Evolutionary conservation across 2,329 filamentous ascomycete species (phyloP), one percentile per base, ranked within the genome.

Genomic region (Westerdykella sp.): DNA sequence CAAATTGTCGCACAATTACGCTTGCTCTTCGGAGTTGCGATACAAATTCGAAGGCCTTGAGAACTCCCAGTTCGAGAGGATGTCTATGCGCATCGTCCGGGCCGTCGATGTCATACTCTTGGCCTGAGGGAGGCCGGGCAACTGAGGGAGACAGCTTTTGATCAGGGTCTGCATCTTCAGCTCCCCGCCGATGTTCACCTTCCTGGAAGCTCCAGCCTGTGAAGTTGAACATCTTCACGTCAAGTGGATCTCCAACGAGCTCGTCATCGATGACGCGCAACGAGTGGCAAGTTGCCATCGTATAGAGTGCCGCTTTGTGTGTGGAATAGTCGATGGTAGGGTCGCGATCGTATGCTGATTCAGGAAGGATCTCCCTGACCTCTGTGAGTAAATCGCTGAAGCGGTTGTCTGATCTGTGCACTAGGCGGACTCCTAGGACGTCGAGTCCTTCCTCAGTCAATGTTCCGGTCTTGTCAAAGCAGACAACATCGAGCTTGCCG

Each of bases 381-480:
- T 87, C 80, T 0, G 81, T 77, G 13, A 95, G 73, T 4, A 95
- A 75, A 14, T 93, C 86, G 41, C 82, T 84, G 56, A 97, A 94
- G 41, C 78, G 73, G 50, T 78, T 76, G 12, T 73, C 67, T 1
- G 76, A 76, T 39, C 76, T 73, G 43, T 84, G 80, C 9, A 88
- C 87, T 6, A 93, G 81, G 28, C 88, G 81, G 15, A 95, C 81
- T 11, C 93, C 93, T 11, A 98, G 76, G 14, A 98, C 87, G 64
- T 98, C 94, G 34, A 98, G 71, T 0, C 93, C 93, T 65, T 98
- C 93, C 67, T 97, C 93, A 0, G 93, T 98, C 42, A 98, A 72
- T 0, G 93, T 98, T n/a, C 93, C 93, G 0, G 93, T 98, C 70
- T 98, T 98, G 70, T 98, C 93, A 52, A 98, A 98, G 67, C 91